Percentiles rank a stretch among this genome's conserved stretches.
These are phyloP conservation scores for Scortechinia acanthostroma DNA, from an alignment of 2,329 filamentous ascomycete species.

Conservation along the genomic window DNA sequence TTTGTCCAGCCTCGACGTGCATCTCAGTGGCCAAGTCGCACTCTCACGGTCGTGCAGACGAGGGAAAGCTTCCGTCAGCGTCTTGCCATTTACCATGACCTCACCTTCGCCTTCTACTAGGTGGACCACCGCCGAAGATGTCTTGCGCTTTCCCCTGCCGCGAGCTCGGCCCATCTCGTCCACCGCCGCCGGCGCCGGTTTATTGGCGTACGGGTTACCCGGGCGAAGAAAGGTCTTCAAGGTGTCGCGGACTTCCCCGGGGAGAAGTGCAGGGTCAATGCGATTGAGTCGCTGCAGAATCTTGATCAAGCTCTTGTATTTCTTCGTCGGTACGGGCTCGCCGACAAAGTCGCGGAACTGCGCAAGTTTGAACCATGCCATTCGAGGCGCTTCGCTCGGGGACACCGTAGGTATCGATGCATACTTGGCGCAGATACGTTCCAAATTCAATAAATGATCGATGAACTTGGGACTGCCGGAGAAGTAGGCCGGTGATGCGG, in stretches of 20 bases:
- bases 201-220: conserved; percentile 64
- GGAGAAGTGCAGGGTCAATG: conserved; percentile 74
- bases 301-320: conserved; percentile 71
- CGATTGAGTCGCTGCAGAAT: conserved; percentile 75
- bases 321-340: conserved; percentile 68
- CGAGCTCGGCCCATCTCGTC: conserved; percentile 74
- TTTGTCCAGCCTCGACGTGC: conserved; percentile 79
- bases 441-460: conserved; percentile 72
- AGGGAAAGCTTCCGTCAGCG: conserved; percentile 74
- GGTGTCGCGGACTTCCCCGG: conserved; percentile 57
- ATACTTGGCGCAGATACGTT: conserved; percentile 66
- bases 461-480: conserved; percentile 78
- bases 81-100: conserved; percentile 82
- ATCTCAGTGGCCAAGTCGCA: conserved; percentile 81
- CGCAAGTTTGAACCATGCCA: conserved; percentile 73
- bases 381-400: conserved; percentile 58
- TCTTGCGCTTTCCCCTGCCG: conserved; percentile 80
- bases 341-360: conserved; percentile 69
- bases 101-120: conserved; percentile 90
- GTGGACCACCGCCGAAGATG: conserved; percentile 75
- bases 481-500: conserved; percentile 89
- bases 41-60: conserved; percentile 91
- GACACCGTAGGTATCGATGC: conserved; percentile 65
- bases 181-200: conserved; percentile 53
- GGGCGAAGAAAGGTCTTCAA: conserved; percentile 68